phyloP scores from a whole-genome alignment of 2,329 filamentous ascomycete species.

The Paraphaeosphaeria minitans region DNA sequence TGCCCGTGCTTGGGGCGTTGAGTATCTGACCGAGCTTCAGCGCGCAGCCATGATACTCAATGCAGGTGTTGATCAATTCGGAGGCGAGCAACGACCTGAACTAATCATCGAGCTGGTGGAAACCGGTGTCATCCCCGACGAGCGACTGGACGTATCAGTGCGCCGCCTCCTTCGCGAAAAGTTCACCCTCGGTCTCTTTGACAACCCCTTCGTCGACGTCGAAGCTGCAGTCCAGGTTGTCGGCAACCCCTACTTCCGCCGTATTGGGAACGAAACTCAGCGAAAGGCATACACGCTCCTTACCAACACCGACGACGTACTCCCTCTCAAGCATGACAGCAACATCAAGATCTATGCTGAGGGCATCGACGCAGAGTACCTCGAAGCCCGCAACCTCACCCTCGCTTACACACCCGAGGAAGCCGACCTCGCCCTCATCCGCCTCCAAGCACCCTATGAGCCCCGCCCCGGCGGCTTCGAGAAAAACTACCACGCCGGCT shows the following conservation, averaged over 20 bases:
- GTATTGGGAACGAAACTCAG: conserved; percentile 47
- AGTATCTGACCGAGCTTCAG: conserved; percentile 52
- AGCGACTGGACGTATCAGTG: conserved; percentile 54
- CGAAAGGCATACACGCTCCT: conserved; percentile 45
- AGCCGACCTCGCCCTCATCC: conserved; percentile 50
- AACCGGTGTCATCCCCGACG: conserved; percentile 49
- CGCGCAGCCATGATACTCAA: conserved; percentile 53
- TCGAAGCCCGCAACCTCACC: conserved; percentile 38
- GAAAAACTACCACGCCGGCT: conserved; percentile 47
- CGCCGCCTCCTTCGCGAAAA: conserved; percentile 56
- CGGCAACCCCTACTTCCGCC: conserved; percentile 52
- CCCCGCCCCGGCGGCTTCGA: conserved; percentile 52
- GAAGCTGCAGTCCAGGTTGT: conserved; percentile 50
- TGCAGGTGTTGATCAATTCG: conserved; percentile 60
- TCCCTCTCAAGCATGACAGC: conserved; percentile 31
- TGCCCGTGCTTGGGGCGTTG: conserved; percentile 58
- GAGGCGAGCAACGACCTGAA: conserved; percentile 56
- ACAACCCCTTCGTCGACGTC: conserved; percentile 57
- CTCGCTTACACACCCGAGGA: conserved; percentile 45
- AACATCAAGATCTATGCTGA: conserved; percentile 43
- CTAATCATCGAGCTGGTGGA: conserved; percentile 56
- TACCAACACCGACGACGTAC: conserved; percentile 40
- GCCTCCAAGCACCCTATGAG: conserved; percentile 49
- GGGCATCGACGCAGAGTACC: conserved; percentile 41
- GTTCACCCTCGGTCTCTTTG: conserved; percentile 59